Conservation (phyloP, 2,329 filamentous ascomycete species). For the Plectosphaerella plurivora region DNA sequence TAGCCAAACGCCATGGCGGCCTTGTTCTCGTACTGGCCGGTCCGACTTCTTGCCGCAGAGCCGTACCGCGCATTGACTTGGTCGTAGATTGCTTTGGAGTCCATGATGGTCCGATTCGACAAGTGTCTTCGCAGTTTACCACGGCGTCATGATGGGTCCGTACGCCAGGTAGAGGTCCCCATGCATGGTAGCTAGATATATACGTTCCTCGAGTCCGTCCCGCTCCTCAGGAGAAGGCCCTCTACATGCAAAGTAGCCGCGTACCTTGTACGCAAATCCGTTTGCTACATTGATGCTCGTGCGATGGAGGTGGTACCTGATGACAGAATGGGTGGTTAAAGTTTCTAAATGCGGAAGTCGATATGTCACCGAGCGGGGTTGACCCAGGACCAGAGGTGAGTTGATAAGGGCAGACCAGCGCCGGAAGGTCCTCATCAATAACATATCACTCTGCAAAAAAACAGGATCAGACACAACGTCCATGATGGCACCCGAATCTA, state of each 20-base stretch:
- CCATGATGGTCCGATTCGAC: conserved; percentile 12
- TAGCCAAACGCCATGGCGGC: conserved; percentile 52
- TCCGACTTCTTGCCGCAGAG: conserved; percentile 19
- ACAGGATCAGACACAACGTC: background rate
- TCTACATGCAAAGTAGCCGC: too few species aligned
- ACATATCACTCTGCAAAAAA: background rate
- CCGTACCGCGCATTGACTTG: conserved; percentile 30
- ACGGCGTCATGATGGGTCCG: too few species aligned
- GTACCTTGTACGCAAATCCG: too few species aligned
- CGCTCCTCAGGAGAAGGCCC: too few species aligned
- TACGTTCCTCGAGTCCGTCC: too few species aligned
- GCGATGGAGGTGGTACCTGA: too few species aligned
- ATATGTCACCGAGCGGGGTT: conserved; percentile 4
- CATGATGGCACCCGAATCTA: background rate
- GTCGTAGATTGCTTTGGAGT: conserved; percentile 26
- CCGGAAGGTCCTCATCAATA: background rate
- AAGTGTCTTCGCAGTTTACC: too few species aligned
- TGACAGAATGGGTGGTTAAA: too few species aligned
- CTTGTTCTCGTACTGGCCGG: conserved; percentile 26
- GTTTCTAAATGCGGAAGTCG: background rate
- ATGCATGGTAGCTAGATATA: too few species aligned
- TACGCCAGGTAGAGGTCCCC: too few species aligned
- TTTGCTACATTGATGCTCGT: too few species aligned
- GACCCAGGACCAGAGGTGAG: background rate
- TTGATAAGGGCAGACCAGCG: too few species aligned